Evolutionary conservation across 208 protist genomes (phyloP), one percentile per base, ranked within the genome.

Genomic region (Sergeia podlipaevii): DNA sequence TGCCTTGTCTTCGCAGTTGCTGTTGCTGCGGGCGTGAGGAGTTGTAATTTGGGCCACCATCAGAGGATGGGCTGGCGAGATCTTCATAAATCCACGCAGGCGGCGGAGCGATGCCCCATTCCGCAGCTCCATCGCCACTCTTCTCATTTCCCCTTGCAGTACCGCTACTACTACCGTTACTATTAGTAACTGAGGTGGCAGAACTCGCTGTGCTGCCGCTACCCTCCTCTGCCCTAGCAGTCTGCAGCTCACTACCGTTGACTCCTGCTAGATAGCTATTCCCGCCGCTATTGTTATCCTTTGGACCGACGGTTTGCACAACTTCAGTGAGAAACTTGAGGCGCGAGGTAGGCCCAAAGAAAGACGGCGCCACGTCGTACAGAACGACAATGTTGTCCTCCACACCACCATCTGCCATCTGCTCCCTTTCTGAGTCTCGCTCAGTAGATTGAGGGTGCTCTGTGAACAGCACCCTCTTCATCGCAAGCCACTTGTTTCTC

Each of bases 281-380:
- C 44, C 26, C 44, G 7, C 18, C 5, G 18, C 26, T 49, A 8
- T 6, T 11, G 11, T 49, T 5, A 4, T 5, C 17, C 6, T 49
- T 17, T 13, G 44, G 11, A 7, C 49, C 48, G 65, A 37, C 17
- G n/a, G 65, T 67, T 13, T 58, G 41, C 26, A 91, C 44, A n/a
- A 90, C 79, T 27, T 84, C 64, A 6, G 55, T 56, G 2, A 90
- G 52, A 51, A 88, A 86, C 28, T 41, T 50, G 20, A 34, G 45
- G 6, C 80, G 70, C 23, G 57, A 59, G 18, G 60, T 67, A 15
- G 73, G 74, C 1, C 65, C 60, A 58, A 93, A 93, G 53, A 89
- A 93, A 39, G 67, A 51, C 4, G 82, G 82, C 1, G 86, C 76
- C 18, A 80, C 72, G 29, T 93, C 86, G 64, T 91, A 87, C 32